Evolutionary conservation across 2,329 filamentous ascomycete genomes (phyloP), one percentile per base, ranked within the genome.

Genomic region (Penicillium sp.): DNA sequence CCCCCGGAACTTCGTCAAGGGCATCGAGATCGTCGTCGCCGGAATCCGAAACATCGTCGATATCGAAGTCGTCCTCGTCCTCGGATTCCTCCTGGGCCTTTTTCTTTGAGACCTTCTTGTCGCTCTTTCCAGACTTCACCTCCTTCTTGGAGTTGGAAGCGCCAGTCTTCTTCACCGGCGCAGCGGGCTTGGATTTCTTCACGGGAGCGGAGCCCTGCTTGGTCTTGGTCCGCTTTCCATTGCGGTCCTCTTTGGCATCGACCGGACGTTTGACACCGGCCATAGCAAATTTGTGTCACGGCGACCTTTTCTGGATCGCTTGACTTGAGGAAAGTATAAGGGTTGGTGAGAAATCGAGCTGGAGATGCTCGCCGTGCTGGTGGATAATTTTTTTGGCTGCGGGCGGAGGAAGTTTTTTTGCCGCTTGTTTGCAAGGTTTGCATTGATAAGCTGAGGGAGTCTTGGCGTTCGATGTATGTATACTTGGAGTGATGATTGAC

Each of bases 21-120:
- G 31, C 45, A 43, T 54, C 51, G 27, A 54, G 59, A 45, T 54
- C 58, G 47, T 67, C 68, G 40, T 71, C 67, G 14, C 56, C 54
- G 21, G 67, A 64, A 21, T 67, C 61, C 18, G 56, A 44, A 69
- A 69, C 53, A 78, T 63, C 77, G 34, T 77, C 77, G 6, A 77
- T 77, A 43, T 80, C 76, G 7, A 78, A 78, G 15, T 71, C 71
- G 2, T 75, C 77, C 39, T 69, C 65, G 14, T 64, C 67, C 16
- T 64, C 64, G 61, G 40, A 48, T 15, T 65, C 64, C 37, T 65
- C 53, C 43, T 57, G 43, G 4, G 45, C 53, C 45, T 66, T 62
- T 48, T 63, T 67, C 41, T 66, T 66, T 7, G 55, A 53, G 3
- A 36, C 13, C 34, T 59, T 64, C 44, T 57, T 62, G 45, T 57